Conservation (phyloP, 352 stramenopile species). For the Blastocystis sp. region DNA sequence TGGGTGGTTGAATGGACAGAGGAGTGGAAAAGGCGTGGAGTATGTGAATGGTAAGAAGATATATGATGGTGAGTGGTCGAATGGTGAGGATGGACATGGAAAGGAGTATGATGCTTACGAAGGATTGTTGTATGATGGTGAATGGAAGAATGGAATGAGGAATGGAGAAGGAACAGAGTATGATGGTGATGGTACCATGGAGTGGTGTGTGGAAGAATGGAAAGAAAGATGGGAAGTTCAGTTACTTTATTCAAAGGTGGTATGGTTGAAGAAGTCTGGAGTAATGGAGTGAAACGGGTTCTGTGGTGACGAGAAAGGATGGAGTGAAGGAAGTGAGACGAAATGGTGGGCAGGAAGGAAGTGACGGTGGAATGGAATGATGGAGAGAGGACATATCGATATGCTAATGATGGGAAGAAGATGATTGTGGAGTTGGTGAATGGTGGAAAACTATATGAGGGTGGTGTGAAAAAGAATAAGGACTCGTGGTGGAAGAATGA, state of each 20-base stretch:
- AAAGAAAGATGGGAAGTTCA: background rate
- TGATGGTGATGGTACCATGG: background rate
- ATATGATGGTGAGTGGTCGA: background rate
- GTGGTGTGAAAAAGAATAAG: no score
- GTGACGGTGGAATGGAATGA: background rate
- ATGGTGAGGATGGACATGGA: slow-evolving; percentile 13
- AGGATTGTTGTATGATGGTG: slow-evolving; percentile 44
- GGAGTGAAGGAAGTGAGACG: background rate
- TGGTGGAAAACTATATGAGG: no score
- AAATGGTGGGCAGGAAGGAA: background rate
- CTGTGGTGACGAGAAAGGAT: background rate
- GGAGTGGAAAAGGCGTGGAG: slow-evolving; percentile 1
- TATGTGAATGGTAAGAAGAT: background rate
- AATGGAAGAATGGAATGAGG: background rate
- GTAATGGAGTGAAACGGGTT: background rate
- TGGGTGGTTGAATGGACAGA: background rate
- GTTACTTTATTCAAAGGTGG: background rate
- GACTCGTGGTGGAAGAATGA: background rate
- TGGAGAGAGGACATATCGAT: background rate
- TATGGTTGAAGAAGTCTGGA: no score
- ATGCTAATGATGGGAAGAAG: background rate
- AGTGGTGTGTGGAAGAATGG: slow-evolving; percentile 33
- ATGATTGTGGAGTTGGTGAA: no score
- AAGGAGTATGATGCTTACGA: background rate
- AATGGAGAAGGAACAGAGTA: slow-evolving; percentile 22